Base-by-base conservation (phyloP, 2,329 filamentous ascomycete species). In the Lasiodiplodia sp. region DNA sequence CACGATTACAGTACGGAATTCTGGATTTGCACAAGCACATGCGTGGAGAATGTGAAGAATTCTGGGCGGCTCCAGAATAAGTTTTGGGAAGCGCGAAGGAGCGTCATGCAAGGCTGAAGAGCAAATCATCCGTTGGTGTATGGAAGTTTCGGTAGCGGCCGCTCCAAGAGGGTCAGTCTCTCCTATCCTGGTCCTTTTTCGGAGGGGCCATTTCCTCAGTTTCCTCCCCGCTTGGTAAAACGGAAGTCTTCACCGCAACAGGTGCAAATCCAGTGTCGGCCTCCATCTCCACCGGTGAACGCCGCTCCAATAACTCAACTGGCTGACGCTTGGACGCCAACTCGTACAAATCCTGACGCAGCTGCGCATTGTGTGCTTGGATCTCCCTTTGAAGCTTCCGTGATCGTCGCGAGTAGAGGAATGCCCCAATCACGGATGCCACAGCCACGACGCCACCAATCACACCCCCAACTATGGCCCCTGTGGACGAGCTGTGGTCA, bases 121-220 rank as follows among this genome's bases (percentile, higher is more conserved):
- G 12, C 38, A 40, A 14, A 1, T 14, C 18, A 47, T 47, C 6
- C 0, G 2, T 63, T 68, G 3, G 62, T 73, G 21, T 56, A 75
- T 52, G 68, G 67, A 51, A n/a, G 8, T 10, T n/a, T 23, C 47
- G n/a, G 2, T 7, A 1, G 14, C n/a, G 49, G 3, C 21, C 21
- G 1, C 5, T 2, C 21, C 21, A 25, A 52, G 49, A 1, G 2
- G n/a, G 12, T 25, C 18, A 25, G 1, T 52, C 49, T 16, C 21
- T 14, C 21, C 49, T 52, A 3, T 52, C 49, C 2, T 25, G 49
- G 49, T 14, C 49, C 49, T 25, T 52, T 4, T 52, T 25, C 10
- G 23, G 8, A 28, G 23, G 8, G 14, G 23, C 49, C 21, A 23
- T 25, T 12, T 25, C 49, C 14, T 52, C 49, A 4, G n/a, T 1